These are phyloP conservation scores for Fusarium euwallaceae DNA, from an alignment of 2,329 filamentous ascomycete species.

Conservation along the genomic window DNA sequence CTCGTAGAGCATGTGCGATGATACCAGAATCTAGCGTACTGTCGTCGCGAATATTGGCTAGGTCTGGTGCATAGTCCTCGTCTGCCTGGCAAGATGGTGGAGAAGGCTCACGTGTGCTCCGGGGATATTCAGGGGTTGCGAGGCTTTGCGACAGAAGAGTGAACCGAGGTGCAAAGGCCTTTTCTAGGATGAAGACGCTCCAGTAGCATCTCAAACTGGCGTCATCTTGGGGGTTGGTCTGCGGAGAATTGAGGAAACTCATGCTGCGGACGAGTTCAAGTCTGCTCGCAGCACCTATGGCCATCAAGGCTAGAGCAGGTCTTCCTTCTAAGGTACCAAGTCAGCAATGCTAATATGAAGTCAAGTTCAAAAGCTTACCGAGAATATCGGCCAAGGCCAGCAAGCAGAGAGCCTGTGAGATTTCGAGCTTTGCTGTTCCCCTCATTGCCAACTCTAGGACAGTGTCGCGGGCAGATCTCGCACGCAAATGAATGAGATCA, in stretches of 20 bases:
- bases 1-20: constrained; percentile 30
- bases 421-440: constrained; percentile 26
- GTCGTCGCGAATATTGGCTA: constrained; percentile 33
- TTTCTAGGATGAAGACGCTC: constrained; percentile 41
- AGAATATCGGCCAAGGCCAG: constrained; percentile 20
- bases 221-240: constrained; percentile 1
- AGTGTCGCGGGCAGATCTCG: constrained; percentile 23
- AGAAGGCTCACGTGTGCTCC: constrained; percentile 28
- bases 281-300: constrained; percentile 35
- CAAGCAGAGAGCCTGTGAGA: constrained; percentile 28
- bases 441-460: constrained; percentile 27
- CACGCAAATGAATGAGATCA: constrained; percentile 17
- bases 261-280: constrained; percentile 32
- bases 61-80: constrained; percentile 34
- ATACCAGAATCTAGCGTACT: constrained; percentile 29
- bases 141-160: constrained; percentile 10
- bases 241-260: constrained; percentile 1
- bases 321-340: constrained; percentile 10
- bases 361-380: neutral
- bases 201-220: constrained; percentile 38
- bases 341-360: neutral
- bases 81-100: constrained; percentile 17
- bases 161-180: constrained; percentile 32
- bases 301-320: constrained; percentile 36
- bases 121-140: constrained; percentile 23